These are phyloP conservation scores for Gentiana macrophylla DNA, from an alignment of 257 asterid species.

Conservation along the genomic window DNA sequence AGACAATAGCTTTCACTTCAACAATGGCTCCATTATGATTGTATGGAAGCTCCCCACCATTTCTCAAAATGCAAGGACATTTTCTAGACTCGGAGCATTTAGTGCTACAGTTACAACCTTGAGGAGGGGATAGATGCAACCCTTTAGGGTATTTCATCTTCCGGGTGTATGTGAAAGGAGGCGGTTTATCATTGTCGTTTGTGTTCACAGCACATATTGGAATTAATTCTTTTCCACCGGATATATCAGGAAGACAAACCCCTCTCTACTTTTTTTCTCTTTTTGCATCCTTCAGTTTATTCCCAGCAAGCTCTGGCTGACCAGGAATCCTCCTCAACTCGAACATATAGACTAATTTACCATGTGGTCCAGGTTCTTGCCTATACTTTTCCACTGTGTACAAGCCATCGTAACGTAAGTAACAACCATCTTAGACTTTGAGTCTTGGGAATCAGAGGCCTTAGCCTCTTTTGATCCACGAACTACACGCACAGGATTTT, in stretches of 20 bases:
- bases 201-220: constrained; percentile 60
- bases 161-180: constrained; percentile 41
- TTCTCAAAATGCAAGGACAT: constrained; percentile 55
- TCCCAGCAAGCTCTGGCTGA: constrained; percentile 78
- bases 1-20: constrained; percentile 59
- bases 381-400: constrained; percentile 49
- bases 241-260: constrained; percentile 51
- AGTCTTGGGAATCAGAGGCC: constrained; percentile 30
- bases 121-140: constrained; percentile 27
- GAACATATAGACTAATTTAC: constrained; percentile 62
- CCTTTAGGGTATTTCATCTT: constrained; percentile 59
- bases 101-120: constrained; percentile 66
- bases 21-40: constrained; percentile 67
- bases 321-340: constrained; percentile 64
- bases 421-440: constrained; percentile 27
- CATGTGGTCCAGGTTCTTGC: constrained; percentile 46
- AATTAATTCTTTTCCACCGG: constrained; percentile 50
- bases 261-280: constrained; percentile 32
- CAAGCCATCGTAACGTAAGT: constrained; percentile 76
- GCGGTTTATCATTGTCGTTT: constrained; percentile 40
- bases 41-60: constrained; percentile 76
- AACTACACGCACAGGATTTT: constrained; percentile 71
- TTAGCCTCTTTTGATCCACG: constrained; percentile 59
- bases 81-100: constrained; percentile 43
- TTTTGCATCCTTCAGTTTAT: constrained; percentile 41